These are phyloP conservation scores for Oldenlandia corymbosa DNA, from an alignment of 257 asterid species.

Conservation along the genomic window DNA sequence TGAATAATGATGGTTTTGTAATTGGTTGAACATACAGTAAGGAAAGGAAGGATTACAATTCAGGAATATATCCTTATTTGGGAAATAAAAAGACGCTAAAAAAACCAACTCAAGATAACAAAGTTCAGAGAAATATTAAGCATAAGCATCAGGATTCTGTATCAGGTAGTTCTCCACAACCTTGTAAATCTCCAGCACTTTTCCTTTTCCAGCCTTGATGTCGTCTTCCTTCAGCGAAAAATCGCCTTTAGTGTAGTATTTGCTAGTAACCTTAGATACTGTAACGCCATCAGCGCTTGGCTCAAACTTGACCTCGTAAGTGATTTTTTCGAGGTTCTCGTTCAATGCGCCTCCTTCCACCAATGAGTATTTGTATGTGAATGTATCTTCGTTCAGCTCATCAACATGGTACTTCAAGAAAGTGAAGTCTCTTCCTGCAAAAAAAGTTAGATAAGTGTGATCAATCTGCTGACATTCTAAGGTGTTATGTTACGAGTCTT, in stretches of 20 bases:
- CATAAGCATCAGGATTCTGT: constrained; percentile 23
- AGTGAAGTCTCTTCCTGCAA: constrained; percentile 15
- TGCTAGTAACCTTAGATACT: constrained; percentile 18
- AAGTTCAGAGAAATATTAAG: neutral
- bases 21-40: too few relatives aligned
- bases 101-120: too few relatives aligned
- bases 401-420: constrained; percentile 27
- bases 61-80: neutral
- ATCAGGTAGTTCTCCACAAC: constrained; percentile 26
- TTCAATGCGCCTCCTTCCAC: constrained; percentile 26
- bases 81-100: neutral
- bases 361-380: constrained; percentile 21
- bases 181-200: constrained; percentile 19
- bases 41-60: neutral
- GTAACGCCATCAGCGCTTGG: constrained; percentile 18
- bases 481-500: too few relatives aligned
- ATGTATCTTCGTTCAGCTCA: constrained; percentile 16
- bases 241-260: constrained; percentile 21
- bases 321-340: constrained; percentile 22
- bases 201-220: constrained; percentile 29
- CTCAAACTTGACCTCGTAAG: constrained; percentile 26
- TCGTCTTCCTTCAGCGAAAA: constrained; percentile 23
- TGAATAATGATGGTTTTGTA: too few relatives aligned
- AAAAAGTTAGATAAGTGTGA: too few relatives aligned
- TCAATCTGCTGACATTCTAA: too few relatives aligned